Evolutionary conservation across 768 basidiomycete species (phyloP).

Genomic region (Cyathus striatus): DNA sequence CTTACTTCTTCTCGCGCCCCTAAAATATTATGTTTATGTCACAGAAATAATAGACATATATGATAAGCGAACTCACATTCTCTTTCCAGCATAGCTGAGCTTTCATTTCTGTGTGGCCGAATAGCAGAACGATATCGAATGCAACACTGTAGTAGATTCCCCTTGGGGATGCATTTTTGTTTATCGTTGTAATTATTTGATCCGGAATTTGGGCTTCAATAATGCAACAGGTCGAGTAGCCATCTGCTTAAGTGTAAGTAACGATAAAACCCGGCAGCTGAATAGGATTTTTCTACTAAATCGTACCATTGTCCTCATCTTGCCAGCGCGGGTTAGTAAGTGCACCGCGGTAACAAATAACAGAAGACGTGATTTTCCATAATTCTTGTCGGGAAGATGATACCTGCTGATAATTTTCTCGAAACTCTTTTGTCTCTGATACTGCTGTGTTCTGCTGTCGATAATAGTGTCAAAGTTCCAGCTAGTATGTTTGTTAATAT

Average conservation of each 20-base stretch:
- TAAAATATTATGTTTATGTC: conserved; percentile 6
- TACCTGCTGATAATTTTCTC: conserved; percentile 25
- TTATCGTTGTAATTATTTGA: too few species aligned
- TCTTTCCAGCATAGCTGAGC: conserved; percentile 49
- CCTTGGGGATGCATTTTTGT: neutral
- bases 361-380: conserved; percentile 12
- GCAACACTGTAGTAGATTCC: conserved; percentile 24
- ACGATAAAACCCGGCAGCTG: too few species aligned
- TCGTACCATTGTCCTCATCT: too few species aligned
- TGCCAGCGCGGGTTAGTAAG: too few species aligned
- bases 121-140: conserved; percentile 39
- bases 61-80: conserved; percentile 27
- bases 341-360: conserved; percentile 21
- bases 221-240: too few species aligned
- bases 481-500: too few species aligned
- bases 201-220: too few species aligned
- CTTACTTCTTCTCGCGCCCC: conserved; percentile 34
- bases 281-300: too few species aligned
- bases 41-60: conserved; percentile 1
- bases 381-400: conserved; percentile 9
- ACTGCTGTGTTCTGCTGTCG: conserved; percentile 42
- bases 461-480: too few species aligned
- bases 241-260: too few species aligned
- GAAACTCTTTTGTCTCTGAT: conserved; percentile 38
- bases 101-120: conserved; percentile 49